Conservation (phyloP, 2,329 filamentous ascomycete species). For the Scedosporium aurantiacum region DNA sequence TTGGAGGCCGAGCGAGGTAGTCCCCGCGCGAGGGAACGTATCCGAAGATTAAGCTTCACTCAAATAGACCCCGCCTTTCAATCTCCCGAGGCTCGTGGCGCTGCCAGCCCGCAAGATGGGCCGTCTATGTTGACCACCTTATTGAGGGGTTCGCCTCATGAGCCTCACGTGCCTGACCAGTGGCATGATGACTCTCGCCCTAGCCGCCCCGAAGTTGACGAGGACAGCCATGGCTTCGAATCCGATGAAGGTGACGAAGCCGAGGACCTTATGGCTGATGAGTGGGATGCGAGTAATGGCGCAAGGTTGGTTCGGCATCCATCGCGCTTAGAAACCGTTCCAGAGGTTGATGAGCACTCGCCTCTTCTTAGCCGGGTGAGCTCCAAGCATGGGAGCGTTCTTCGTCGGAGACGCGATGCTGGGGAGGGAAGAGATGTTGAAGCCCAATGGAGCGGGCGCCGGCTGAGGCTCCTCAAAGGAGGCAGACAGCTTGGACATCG, state of each 20-base stretch:
- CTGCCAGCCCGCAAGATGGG: constrained; percentile 17
- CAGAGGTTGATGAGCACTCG: constrained; percentile 25
- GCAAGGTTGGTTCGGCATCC: neutral
- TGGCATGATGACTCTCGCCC: neutral
- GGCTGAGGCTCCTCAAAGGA: neutral
- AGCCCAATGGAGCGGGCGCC: constrained; percentile 10
- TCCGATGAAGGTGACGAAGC: neutral
- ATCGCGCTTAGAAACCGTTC: constrained; percentile 2
- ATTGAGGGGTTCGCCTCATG: constrained; percentile 36
- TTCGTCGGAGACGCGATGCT: constrained; percentile 22
- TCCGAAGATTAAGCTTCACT: constrained; percentile 6
- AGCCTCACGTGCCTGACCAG: constrained; percentile 16
- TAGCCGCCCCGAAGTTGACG: constrained; percentile 4
- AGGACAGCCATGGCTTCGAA: constrained; percentile 16
- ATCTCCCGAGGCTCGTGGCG: constrained; percentile 2
- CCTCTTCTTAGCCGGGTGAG: constrained; percentile 34
- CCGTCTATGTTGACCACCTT: constrained; percentile 38
- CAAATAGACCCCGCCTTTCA: constrained; percentile 2
- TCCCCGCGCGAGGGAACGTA: neutral
- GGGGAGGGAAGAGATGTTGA: constrained; percentile 9
- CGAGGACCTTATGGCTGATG: constrained; percentile 10
- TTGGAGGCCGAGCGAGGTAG: neutral
- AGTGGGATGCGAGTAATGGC: constrained; percentile 11
- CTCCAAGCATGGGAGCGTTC: constrained; percentile 39
- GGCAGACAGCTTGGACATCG: constrained; percentile 7